Evolutionary conservation across 148 eudicot species (phyloP).

Genomic region (Beta vulgaris): DNA sequence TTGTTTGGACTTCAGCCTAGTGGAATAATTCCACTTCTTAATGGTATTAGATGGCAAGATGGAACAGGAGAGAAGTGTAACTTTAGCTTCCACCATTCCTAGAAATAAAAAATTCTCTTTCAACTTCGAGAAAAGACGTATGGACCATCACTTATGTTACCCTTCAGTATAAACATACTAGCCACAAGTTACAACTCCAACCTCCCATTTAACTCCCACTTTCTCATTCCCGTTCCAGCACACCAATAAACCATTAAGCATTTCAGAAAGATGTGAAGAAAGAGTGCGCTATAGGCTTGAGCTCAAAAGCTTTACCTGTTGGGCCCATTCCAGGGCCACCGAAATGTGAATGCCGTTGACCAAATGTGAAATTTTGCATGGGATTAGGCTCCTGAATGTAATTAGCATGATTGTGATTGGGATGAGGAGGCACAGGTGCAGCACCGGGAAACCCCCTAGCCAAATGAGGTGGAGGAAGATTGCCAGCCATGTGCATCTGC

Average conservation of each 20-base stretch:
- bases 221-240: background rate
- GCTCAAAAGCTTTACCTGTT: constrained; percentile 48
- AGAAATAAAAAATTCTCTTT: no score
- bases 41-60: no score
- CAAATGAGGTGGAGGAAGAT: constrained; percentile 50
- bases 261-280: background rate
- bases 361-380: constrained; percentile 58
- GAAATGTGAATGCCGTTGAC: constrained; percentile 57
- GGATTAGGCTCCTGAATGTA: constrained; percentile 51
- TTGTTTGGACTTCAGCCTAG: no score
- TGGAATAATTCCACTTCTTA: no score
- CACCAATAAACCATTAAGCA: background rate
- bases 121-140: no score
- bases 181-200: background rate
- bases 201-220: background rate
- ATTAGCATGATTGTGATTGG: constrained; percentile 41
- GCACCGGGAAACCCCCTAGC: constrained; percentile 52
- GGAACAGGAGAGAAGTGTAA: no score
- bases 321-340: constrained; percentile 58
- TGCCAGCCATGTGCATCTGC: constrained; percentile 64
- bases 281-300: no score
- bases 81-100: no score
- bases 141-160: no score
- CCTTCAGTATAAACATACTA: no score
- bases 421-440: constrained; percentile 46